These are phyloP conservation scores for Bidens hawaiensis DNA, from an alignment of 140 eudicot genomes.

Conservation along the genomic window DNA sequence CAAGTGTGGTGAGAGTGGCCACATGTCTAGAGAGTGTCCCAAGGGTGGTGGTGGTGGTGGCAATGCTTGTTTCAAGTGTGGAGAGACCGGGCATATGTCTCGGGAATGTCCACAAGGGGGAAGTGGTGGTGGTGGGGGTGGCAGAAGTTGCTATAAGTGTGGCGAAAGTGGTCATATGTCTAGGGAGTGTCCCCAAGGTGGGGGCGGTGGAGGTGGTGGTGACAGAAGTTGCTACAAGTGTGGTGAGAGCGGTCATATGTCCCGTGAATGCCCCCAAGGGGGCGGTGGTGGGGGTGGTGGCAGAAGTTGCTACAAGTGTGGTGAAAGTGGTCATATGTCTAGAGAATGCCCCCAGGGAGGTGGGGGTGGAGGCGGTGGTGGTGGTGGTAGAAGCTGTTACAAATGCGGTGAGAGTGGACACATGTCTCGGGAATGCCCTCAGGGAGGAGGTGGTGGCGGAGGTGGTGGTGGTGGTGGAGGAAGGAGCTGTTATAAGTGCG, in stretches of 20 bases:
- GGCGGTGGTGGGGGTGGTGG: slow-evolving; percentile 32
- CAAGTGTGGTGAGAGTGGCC: slow-evolving; percentile 33
- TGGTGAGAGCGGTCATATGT: slow-evolving; percentile 39
- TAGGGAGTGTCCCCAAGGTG: slow-evolving; percentile 29
- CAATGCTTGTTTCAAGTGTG: slow-evolving; percentile 34
- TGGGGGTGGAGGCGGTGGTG: too few species aligned
- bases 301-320: slow-evolving; percentile 34
- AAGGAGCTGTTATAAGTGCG: slow-evolving; percentile 35
- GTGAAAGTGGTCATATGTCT: slow-evolving; percentile 35
- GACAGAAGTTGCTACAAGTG: slow-evolving; percentile 31
- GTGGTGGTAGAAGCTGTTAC: slow-evolving; percentile 21
- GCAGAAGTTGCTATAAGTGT: slow-evolving; percentile 28
- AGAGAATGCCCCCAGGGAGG: slow-evolving; percentile 37
- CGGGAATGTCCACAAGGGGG: slow-evolving; percentile 34
- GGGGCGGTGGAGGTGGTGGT: slow-evolving; percentile 22
- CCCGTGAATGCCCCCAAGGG: slow-evolving; percentile 31
- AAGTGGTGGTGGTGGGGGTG: slow-evolving; percentile 19
- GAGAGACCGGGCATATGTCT: slow-evolving; percentile 35
- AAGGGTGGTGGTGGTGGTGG: slow-evolving; percentile 32
- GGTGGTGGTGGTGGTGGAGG: slow-evolving; percentile 6
- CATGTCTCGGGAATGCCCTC: slow-evolving; percentile 35
- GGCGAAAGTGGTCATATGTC: slow-evolving; percentile 36
- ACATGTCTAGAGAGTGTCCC: slow-evolving; percentile 32
- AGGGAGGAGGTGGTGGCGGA: slow-evolving; percentile 24
- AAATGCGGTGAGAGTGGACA: slow-evolving; percentile 37